Evolutionary conservation across 2,329 filamentous ascomycete genomes (phyloP), one percentile per base, ranked within the genome.

Genomic region (Pseudocercospora fuligena): DNA sequence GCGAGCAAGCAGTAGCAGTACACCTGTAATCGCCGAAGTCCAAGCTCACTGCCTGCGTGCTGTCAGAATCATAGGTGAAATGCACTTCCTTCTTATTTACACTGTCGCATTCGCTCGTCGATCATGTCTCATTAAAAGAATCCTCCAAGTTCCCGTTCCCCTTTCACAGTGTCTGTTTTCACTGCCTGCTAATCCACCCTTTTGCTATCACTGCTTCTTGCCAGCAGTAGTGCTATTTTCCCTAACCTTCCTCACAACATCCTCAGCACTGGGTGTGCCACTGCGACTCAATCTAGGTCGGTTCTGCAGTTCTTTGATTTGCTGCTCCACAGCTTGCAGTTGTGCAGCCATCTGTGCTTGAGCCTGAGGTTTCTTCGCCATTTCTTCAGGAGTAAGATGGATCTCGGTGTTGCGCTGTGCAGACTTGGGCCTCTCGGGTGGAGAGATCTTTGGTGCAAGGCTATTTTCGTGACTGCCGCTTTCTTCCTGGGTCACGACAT

Each of bases 361-460:
- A 14, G 66, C 64, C 7, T 63, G 59, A 7, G 66, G 65, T 51
- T 72, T 71, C 62, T 69, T 69, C 12, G 70, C 69, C 72, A 75
- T 72, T 19, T 76, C 73, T 14, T 75, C 74, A 4, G 74, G 73
- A 21, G 70, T 70, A 3, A 76, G 63, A 54, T 70, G 72, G 9
- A 73, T 71, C n/a, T 74, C 74, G 0, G 74, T 76, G 3, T 57
- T 59, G 14, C 69, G 25, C 14, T 68, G 62, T 11, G 64, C 60
- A 5, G 69, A 72, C 47, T 66, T 67, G 1, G 73, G 71, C 12
- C 70, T 49, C 21, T 73, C 67, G 3, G 67, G 64, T 0, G 60
- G 54, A 46, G 46, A 11, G 3, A 49, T 9, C n/a, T 31, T 43
- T 23, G 23, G 33, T 64, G 33, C 40, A 14, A 36, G 31, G n/a